Evolutionary conservation across 2,329 filamentous ascomycete genomes (phyloP).

Genomic region (Fusarium stilboides): DNA sequence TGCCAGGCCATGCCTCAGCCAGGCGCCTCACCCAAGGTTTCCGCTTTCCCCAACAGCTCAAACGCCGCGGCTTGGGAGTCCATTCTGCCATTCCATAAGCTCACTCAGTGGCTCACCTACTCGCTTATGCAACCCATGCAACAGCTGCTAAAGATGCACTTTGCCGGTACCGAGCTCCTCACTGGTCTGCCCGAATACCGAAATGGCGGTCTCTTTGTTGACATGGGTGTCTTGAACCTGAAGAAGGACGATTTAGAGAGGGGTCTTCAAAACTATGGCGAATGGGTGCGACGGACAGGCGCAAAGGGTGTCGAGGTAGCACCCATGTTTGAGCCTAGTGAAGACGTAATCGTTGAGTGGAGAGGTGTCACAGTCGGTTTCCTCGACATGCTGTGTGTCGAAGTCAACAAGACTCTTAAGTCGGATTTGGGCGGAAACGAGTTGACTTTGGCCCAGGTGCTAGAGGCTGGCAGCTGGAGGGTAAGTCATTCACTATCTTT

Average conservation of each 20-base stretch:
- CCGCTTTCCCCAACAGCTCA: conserved; percentile 46
- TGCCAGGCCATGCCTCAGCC: conserved; percentile 83
- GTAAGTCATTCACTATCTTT: conserved; percentile 64
- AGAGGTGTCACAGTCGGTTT: conserved; percentile 74
- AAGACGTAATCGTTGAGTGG: conserved; percentile 77
- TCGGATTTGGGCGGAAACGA: conserved; percentile 76
- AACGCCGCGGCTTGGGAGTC: conserved; percentile 72
- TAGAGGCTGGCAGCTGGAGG: conserved; percentile 99
- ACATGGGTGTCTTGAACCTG: conserved; percentile 84
- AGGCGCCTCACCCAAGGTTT: conserved; percentile 60
- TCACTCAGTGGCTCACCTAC: conserved; percentile 95
- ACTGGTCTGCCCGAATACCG: conserved; percentile 94
- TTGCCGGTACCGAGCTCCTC: conserved; percentile 84
- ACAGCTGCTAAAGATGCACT: conserved; percentile 83
- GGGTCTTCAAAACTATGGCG: conserved; percentile 74
- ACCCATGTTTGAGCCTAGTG: conserved; percentile 71
- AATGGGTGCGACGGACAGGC: conserved; percentile 80
- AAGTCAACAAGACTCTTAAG: conserved; percentile 58
- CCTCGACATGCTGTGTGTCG: conserved; percentile 67
- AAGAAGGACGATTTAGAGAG: conserved; percentile 79
- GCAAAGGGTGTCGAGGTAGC: conserved; percentile 71
- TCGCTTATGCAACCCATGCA: conserved; percentile 94
- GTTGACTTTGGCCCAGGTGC: conserved; percentile 86
- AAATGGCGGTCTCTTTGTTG: conserved; percentile 89
- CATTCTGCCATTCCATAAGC: conserved; percentile 92